Percentiles rank a stretch among this genome's conserved stretches.
Conservation (phyloP, 2,329 filamentous ascomycete species). For the Didymella pinodella region DNA sequence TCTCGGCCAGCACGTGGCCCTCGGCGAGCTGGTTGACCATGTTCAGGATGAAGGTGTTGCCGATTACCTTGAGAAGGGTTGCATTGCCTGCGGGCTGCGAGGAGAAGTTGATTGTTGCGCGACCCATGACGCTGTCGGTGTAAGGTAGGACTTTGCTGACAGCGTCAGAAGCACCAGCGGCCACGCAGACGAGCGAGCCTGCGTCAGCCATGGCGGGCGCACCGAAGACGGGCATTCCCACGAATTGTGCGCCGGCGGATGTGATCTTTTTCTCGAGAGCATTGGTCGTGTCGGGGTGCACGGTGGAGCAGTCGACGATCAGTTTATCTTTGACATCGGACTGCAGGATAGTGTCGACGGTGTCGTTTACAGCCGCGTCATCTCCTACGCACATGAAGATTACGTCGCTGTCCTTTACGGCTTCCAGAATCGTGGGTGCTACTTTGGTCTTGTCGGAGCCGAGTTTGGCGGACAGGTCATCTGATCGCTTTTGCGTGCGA, state of each 20-base stretch:
- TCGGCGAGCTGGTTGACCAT: conserved; percentile 83
- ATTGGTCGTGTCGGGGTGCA: conserved; percentile 83
- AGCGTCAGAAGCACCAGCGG: conserved; percentile 68
- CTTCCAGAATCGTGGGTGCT: conserved; percentile 69
- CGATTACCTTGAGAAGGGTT: conserved; percentile 78
- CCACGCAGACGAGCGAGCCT: conserved; percentile 75
- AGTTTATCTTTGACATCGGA: conserved; percentile 72
- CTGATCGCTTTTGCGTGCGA: conserved; percentile 72
- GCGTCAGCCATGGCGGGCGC: conserved; percentile 74
- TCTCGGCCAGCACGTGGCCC: conserved; percentile 80
- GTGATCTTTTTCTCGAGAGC: conserved; percentile 66
- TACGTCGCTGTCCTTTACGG: conserved; percentile 73
- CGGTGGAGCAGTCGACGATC: conserved; percentile 86
- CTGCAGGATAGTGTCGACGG: conserved; percentile 66
- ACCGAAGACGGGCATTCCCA: conserved; percentile 78
- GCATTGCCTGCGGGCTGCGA: conserved; percentile 74
- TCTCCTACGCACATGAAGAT: conserved; percentile 85
- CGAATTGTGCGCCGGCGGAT: conserved; percentile 72
- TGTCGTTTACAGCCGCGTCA: conserved; percentile 73
- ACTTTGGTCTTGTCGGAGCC: conserved; percentile 69
- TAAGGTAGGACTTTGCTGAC: conserved; percentile 73
- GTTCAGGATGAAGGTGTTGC: conserved; percentile 85
- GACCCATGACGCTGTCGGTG: conserved; percentile 75
- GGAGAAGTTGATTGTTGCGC: conserved; percentile 73
- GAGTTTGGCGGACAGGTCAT: conserved; percentile 69